Evolutionary conservation across 352 stramenopile genomes (phyloP).

Genomic region (Pythium phragmiticola): DNA sequence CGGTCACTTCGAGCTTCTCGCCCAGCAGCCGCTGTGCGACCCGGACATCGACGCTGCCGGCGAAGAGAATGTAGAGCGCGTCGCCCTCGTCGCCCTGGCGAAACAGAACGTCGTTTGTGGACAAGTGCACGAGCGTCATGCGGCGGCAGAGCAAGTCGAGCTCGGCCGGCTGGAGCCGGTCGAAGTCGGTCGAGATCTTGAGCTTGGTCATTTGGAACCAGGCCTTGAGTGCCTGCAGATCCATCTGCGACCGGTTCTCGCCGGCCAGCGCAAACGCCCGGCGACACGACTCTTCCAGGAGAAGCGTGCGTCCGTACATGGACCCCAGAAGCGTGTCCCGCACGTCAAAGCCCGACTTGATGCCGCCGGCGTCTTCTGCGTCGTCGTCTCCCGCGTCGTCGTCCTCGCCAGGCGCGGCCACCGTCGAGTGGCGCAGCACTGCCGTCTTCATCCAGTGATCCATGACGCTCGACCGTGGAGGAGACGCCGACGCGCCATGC

Average conservation of each 20-base stretch:
- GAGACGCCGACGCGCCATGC: not conserved
- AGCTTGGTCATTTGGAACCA: constrained; percentile 80
- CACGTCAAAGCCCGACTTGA: constrained; percentile 50
- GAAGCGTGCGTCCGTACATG: constrained; percentile 57
- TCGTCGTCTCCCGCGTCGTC: constrained; percentile 23
- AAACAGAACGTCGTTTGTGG: constrained; percentile 59
- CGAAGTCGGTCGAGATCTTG: constrained; percentile 74
- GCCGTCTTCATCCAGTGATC: constrained; percentile 54
- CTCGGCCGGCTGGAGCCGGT: constrained; percentile 52
- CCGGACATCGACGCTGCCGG: constrained; percentile 56
- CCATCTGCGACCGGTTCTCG: constrained; percentile 55
- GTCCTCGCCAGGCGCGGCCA: constrained; percentile 13
- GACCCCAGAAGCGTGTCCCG: constrained; percentile 31
- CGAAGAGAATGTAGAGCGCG: constrained; percentile 71
- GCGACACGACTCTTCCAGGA: constrained; percentile 69
- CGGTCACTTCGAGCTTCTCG: constrained; percentile 64
- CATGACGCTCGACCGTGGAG: constrained; percentile 54
- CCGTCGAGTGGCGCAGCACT: constrained; percentile 37
- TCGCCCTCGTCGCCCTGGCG: constrained; percentile 70
- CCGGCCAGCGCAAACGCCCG: constrained; percentile 46
- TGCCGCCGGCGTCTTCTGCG: constrained; percentile 23
- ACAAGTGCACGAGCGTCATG: constrained; percentile 49
- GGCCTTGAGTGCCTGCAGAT: constrained; percentile 58
- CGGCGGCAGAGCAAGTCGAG: constrained; percentile 61
- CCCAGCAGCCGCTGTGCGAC: constrained; percentile 59